Percentiles rank a stretch among this genome's conserved stretches.
phyloP scores from a whole-genome alignment of 2,329 filamentous ascomycete species.

The Trichoderma polysporum region DNA sequence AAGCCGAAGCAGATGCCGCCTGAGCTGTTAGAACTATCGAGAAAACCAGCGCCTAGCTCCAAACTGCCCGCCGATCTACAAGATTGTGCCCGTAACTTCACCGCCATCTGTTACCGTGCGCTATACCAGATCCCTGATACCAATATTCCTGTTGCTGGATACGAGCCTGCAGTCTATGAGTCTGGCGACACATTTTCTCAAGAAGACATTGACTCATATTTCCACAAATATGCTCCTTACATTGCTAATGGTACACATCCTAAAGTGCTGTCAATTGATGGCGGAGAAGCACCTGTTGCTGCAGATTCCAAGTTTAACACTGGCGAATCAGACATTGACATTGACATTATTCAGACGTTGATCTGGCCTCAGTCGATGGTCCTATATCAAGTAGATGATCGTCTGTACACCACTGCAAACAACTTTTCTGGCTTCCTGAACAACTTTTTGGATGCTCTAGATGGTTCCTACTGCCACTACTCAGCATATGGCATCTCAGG shows the following conservation, averaged over 20 bases:
- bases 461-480: slow-evolving; percentile 53
- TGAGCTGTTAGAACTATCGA: not conserved
- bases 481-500: slow-evolving; percentile 39
- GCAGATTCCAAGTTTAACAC: slow-evolving; percentile 23
- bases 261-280: slow-evolving; percentile 44
- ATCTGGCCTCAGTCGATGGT: slow-evolving; percentile 52
- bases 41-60: not conserved
- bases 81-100: slow-evolving; percentile 54
- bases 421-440: slow-evolving; percentile 44
- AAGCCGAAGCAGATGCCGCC: slow-evolving; percentile 17
- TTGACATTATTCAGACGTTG: slow-evolving; percentile 47
- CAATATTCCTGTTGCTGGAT: slow-evolving; percentile 51
- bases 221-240: slow-evolving; percentile 41
- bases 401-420: slow-evolving; percentile 41
- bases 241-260: slow-evolving; percentile 45
- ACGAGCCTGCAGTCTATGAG: slow-evolving; percentile 50
- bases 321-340: slow-evolving; percentile 54
- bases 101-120: slow-evolving; percentile 53
- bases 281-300: slow-evolving; percentile 43
- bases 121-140: slow-evolving; percentile 44
- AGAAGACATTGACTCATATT: slow-evolving; percentile 48
- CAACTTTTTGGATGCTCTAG: slow-evolving; percentile 48
- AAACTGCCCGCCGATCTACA: slow-evolving; percentile 12
- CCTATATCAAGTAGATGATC: slow-evolving; percentile 48
- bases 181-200: slow-evolving; percentile 52